Percentiles rank a stretch among this genome's conserved stretches.
Conservation (phyloP, 2,329 filamentous ascomycete species). For the Dactylonectria macrodidyma region DNA sequence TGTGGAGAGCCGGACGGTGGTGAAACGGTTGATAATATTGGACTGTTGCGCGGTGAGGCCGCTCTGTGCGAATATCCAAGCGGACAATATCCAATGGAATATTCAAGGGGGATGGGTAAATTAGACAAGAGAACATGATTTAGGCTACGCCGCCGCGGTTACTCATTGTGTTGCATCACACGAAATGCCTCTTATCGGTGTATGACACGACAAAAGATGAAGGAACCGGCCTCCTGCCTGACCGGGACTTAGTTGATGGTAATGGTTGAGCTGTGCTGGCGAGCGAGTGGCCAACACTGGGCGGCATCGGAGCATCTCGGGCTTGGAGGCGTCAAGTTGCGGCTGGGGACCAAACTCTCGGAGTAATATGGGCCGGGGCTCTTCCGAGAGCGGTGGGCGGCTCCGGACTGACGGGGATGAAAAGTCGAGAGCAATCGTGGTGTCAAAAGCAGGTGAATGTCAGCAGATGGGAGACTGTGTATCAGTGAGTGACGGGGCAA, state of each 20-base stretch:
- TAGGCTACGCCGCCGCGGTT: conserved; percentile 20
- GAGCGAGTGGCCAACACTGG: conserved; percentile 20
- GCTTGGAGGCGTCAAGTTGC: conserved; percentile 11
- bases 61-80: neutral
- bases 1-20: conserved; percentile 17
- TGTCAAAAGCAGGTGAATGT: conserved; percentile 36
- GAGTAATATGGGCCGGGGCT: conserved; percentile 27
- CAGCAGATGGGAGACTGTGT: conserved; percentile 41
- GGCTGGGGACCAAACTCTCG: neutral
- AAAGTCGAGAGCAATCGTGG: conserved; percentile 21
- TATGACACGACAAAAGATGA: conserved; percentile 24
- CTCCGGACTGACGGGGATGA: conserved; percentile 26
- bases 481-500: conserved; percentile 4
- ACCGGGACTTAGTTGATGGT: conserved; percentile 43
- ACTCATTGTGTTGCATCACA: conserved; percentile 37
- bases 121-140: neutral
- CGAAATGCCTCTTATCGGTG: conserved; percentile 33
- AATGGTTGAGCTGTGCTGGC: conserved; percentile 26
- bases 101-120: neutral
- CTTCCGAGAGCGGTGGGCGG: conserved; percentile 33
- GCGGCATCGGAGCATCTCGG: conserved; percentile 43
- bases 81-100: no score
- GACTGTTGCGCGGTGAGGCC: conserved; percentile 29
- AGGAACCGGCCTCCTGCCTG: conserved; percentile 34
- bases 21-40: conserved; percentile 33